Base-by-base conservation (phyloP, 106 monocot species). In the Amphibolis antarctica region DNA sequence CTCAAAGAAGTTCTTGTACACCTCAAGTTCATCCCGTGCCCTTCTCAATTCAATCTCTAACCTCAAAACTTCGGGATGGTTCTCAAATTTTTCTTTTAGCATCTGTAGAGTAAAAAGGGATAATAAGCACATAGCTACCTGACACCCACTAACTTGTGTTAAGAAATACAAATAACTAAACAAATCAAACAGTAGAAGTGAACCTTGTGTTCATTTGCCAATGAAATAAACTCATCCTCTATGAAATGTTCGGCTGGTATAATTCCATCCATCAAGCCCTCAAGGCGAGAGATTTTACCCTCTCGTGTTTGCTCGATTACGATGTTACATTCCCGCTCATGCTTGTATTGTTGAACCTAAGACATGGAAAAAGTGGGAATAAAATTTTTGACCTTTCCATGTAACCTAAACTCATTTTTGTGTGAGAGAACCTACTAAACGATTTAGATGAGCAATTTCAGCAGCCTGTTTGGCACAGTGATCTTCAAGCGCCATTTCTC, bases 301-400 rank as follows among this genome's bases (percentile, higher is more conserved):
- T 91, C 88, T 0, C 80, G 77, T 30, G 81, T 79, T 65, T 91
- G 74, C 59, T 83, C 87, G 79, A 91, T 85, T 47, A 85, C 66
- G 4, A 87, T 73, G 67, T 73, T 85, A 72, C 98, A 99, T 69
- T 99, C 98, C 66, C 98, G 84, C 46, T 99, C 98, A 75, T 88
- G 87, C 69, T 88, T 99, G 69, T 91, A 99, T 62, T 99, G 98
- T 61, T 85, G 85, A 42, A 88, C 82, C 98, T 99, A 68, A 48
- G 23, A 80, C 53, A 25, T 36, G 4, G 65, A 64, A 69, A 71
- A 46, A 22, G 9, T 49, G 31, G 30, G 22, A 9, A 18, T 17
- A 17, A 51, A 48, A 60, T 60, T 51, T n/a, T 7, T 23, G 7
- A 29, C 22, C 18, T 49, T 17, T 60, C 23, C 15, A 59, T 60